Conservation (phyloP, 177 flowering plant species). For the Tripterygium wilfordii region DNA sequence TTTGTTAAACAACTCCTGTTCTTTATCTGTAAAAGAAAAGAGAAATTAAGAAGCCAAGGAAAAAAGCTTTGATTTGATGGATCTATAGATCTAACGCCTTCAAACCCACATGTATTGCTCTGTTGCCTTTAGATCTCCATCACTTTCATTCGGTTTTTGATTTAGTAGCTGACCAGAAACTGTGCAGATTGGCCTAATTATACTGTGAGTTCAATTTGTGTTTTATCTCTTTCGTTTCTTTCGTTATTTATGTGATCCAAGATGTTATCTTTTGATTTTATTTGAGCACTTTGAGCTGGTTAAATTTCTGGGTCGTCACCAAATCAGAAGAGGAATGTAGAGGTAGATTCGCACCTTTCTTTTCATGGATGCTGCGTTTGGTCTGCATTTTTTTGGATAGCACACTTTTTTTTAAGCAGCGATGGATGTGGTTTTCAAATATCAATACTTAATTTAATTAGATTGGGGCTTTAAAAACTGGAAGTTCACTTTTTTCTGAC, state of each 20-base stretch:
- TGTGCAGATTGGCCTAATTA: not conserved
- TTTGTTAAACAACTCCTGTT: constrained; percentile 10
- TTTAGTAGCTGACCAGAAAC: constrained; percentile 13
- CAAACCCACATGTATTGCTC: constrained; percentile 27
- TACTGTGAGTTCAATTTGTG: constrained; percentile 11
- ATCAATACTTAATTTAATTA: too few relatives aligned
- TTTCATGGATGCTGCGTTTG: too few relatives aligned
- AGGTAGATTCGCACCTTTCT: too few relatives aligned
- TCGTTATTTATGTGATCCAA: constrained; percentile 5
- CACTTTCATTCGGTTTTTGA: constrained; percentile 11
- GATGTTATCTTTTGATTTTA: too few relatives aligned
- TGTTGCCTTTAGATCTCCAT: constrained; percentile 34
- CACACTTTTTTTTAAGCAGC: too few relatives aligned
- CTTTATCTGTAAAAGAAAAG: not conserved
- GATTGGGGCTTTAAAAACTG: too few relatives aligned
- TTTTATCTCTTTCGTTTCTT: not conserved
- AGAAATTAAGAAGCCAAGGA: not conserved
- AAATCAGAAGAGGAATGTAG: too few relatives aligned
- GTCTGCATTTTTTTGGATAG: too few relatives aligned
- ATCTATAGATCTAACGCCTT: constrained; percentile 39
- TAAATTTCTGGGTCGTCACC: too few relatives aligned
- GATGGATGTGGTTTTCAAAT: too few relatives aligned
- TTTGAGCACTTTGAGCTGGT: too few relatives aligned
- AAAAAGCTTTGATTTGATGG: constrained; percentile 25
- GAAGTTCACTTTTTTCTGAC: too few relatives aligned